Evolutionary conservation across 345 rosid species (phyloP).

Genomic region (Mallotus nudiflorus): DNA sequence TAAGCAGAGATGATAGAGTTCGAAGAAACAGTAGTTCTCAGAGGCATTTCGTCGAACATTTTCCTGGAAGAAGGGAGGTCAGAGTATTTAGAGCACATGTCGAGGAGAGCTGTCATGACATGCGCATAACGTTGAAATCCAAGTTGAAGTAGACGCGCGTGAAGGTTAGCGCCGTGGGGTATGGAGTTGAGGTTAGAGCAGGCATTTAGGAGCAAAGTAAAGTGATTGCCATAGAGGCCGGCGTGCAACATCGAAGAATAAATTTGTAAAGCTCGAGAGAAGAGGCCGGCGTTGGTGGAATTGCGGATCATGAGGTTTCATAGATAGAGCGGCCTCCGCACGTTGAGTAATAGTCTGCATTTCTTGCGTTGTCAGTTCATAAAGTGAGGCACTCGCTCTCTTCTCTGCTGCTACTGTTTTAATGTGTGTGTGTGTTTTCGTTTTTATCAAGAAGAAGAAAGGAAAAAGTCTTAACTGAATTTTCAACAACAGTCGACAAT

Average conservation of each 20-base stretch:
- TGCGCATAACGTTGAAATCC: constrained; percentile 28
- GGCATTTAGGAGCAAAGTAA: constrained; percentile 31
- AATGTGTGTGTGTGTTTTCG: no score
- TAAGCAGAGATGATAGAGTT: constrained; percentile 34
- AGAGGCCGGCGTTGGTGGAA: constrained; percentile 20
- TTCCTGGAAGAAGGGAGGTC: constrained; percentile 15
- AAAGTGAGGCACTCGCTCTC: no score
- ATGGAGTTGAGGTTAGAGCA: constrained; percentile 16
- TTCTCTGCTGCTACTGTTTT: no score
- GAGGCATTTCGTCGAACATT: constrained; percentile 34
- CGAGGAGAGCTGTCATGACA: constrained; percentile 27
- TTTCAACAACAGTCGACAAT: no score
- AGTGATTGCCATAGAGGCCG: constrained; percentile 29
- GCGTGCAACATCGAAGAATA: constrained; percentile 17
- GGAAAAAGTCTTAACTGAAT: no score
- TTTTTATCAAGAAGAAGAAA: no score
- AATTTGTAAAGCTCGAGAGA: constrained; percentile 6
- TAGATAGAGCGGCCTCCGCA: constrained; percentile 9
- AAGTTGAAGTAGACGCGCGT: constrained; percentile 13
- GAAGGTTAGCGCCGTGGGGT: constrained; percentile 14
- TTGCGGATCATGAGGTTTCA: constrained; percentile 33
- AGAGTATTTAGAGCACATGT: constrained; percentile 30
- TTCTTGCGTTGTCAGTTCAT: no score
- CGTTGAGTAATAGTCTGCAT: background rate
- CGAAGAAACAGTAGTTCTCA: constrained; percentile 28